Percentiles rank a stretch among this genome's conserved stretches.
phyloP scores from a whole-genome alignment of 306 rosid species.

The Hippophae rhamnoides region DNA sequence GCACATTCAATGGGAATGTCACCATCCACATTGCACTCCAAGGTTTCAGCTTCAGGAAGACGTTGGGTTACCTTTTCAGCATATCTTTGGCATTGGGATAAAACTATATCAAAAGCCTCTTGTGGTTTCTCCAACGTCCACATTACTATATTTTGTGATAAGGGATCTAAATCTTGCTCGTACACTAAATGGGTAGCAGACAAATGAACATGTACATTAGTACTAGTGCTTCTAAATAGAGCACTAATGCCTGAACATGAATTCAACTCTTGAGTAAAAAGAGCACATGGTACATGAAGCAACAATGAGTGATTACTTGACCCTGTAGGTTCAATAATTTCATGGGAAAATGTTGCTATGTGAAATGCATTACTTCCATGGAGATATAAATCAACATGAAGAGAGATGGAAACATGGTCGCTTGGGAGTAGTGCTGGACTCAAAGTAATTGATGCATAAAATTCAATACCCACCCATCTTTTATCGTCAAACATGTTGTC shows the following conservation, averaged over 20 bases:
- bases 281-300: constrained; percentile 1
- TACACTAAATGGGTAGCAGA: constrained; percentile 15
- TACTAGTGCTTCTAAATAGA: neutral
- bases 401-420: too few relatives aligned
- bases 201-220: constrained; percentile 1
- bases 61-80: too few relatives aligned
- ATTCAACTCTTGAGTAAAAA: constrained; percentile 1
- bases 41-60: too few relatives aligned
- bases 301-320: neutral
- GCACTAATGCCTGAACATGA: neutral
- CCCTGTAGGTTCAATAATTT: neutral
- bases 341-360: neutral
- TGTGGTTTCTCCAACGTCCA: neutral
- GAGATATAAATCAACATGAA: neutral
- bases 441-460: neutral
- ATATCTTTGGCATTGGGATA: neutral
- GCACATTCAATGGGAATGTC: too few relatives aligned
- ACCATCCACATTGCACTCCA: too few relatives aligned
- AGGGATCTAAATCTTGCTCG: constrained; percentile 4
- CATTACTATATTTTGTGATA: neutral
- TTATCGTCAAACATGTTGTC: neutral
- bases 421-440: neutral
- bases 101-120: neutral
- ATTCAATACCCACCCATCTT: constrained; percentile 2
- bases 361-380: neutral